These are phyloP conservation scores for Phytophthora quininea DNA, from an alignment of 352 stramenopile species.

Conservation along the genomic window DNA sequence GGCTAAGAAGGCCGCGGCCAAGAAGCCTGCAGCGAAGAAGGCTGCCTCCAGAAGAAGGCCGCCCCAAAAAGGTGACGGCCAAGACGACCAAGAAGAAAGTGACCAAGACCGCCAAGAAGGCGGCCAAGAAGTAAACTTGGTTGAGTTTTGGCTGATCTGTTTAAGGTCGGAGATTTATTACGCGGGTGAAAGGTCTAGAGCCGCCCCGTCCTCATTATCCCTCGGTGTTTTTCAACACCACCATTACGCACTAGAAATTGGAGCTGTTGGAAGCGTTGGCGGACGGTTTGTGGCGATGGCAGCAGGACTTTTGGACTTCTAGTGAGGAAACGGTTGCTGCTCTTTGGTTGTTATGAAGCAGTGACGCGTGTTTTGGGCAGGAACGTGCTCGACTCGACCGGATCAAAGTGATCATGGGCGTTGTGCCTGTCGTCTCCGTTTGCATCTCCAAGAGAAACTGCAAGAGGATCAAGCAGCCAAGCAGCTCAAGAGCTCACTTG, in stretches of 20 bases:
- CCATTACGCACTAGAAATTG: conserved; percentile 54
- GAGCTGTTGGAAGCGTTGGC: conserved; percentile 2
- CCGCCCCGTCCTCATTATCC: conserved; percentile 22
- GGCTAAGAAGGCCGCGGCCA: conserved; percentile 54
- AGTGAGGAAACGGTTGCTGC: background rate
- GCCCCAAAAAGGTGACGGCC: conserved; percentile 50
- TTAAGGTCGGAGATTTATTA: conserved; percentile 50
- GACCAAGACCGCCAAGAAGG: conserved; percentile 53
- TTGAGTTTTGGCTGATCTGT: conserved; percentile 8
- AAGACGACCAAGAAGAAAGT: conserved; percentile 60
- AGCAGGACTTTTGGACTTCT: background rate
- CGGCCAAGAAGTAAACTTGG: conserved; percentile 59
- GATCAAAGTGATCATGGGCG: background rate
- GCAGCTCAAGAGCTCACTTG: too few species aligned
- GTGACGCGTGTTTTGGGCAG: too few species aligned
- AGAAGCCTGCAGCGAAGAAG: conserved; percentile 50
- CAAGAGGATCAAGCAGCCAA: background rate
- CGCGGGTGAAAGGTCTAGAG: background rate
- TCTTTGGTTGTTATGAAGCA: background rate
- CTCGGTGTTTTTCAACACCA: conserved; percentile 93
- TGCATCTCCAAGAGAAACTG: background rate
- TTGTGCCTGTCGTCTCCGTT: background rate
- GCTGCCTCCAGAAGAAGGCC: conserved; percentile 48
- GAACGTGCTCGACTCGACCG: too few species aligned
- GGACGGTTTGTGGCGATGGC: background rate